Evolutionary conservation across 805 yeast species (phyloP), one percentile per base, ranked within the genome.

Genomic region (Starmerella ratchasimensis): DNA sequence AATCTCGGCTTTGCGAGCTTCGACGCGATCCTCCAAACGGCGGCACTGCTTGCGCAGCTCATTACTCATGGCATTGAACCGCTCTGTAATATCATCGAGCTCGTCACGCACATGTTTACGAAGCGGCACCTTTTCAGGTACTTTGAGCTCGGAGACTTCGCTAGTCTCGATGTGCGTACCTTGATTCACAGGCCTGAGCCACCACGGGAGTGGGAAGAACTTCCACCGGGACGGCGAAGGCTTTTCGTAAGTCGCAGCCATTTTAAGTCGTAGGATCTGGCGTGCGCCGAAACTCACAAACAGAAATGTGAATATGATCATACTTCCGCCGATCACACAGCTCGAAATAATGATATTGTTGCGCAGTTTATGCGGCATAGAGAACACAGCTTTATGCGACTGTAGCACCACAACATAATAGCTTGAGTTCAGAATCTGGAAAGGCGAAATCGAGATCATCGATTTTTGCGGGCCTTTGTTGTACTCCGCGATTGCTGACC

Each of bases 61-160:
- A 51, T 77, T 82, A 6, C 93, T 77, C 96, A 88, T 88, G n/a
- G 77, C 75, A 51, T 86, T 84, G 57, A 86, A 88, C 0, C 95
- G 83, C 33, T 78, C 88, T 0, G 94, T 76, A 31, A 88, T 63
- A 50, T 86, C 95, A 0, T 86, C 77, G 31, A 88, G 65, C 59
- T 88, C 98, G 61, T 88, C 97, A 27, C 51, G 48, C 19, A 58
- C 41, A 16, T 49, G 48, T 21, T 42, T 37, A 1, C 53, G 38
- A 9, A 46, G 33, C 3, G 46, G 42, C 11, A 51, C 49, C 28
- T 43, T 36, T 16, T 38, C 50, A 4, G 53, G 53, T 8, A 57
- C 49, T 10, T 33, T 38, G 29, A 36, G 37, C 31, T 41, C 49
- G 5, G 37, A 23, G 11, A 28, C 33, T 13, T 38, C 37, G 2